Evolutionary conservation across 306 rosid species (phyloP), one percentile per base, ranked within the genome.

Genomic region (Prinsepia uniflora): DNA sequence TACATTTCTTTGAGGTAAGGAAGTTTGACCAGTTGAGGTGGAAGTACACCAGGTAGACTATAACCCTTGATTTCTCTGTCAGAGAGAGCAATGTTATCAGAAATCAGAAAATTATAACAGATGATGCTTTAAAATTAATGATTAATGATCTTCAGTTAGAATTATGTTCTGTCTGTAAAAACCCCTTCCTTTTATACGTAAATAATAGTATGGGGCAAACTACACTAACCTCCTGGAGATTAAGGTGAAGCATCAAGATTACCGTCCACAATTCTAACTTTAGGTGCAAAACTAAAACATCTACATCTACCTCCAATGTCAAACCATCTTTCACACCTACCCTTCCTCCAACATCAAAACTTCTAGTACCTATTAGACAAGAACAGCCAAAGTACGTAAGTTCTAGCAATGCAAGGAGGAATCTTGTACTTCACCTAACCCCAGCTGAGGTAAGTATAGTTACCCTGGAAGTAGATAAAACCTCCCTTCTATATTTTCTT

Each of bases 21-120:
- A 85, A 93, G 96, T 67, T 85, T 90, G 80, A 83, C 83, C 80
- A 93, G 77, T 68, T 90, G 91, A 77, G 90, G 84, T 60, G 98
- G 97, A 80, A 93, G 98, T 72, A 70, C 24, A 50, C 98, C 96
- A 15, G 94, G 92, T 73, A 88, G 88, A 76, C 68, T 87, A 73
- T 55, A 62, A 55, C 76, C 17, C 83, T 85, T 90, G 74, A 93
- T 78, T 1, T 0, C 18, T 73, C 98, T 93, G 65, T 55, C 59
- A 55, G 52, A 74, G 42, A 52, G 14, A 30, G 15, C 15, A 48
- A 20, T 39, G 17, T 36, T n/a, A 15, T 6, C 47, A 44, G 48
- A 19, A 64, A 42, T 19, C 24, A 64, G n/a, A 65, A 45, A 5
- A n/a, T 44, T 19, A 63, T 45, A 34, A 44, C 17, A 18, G 48